phyloP scores from a whole-genome alignment of 306 rosid genomes.

The Prunus armeniaca region DNA sequence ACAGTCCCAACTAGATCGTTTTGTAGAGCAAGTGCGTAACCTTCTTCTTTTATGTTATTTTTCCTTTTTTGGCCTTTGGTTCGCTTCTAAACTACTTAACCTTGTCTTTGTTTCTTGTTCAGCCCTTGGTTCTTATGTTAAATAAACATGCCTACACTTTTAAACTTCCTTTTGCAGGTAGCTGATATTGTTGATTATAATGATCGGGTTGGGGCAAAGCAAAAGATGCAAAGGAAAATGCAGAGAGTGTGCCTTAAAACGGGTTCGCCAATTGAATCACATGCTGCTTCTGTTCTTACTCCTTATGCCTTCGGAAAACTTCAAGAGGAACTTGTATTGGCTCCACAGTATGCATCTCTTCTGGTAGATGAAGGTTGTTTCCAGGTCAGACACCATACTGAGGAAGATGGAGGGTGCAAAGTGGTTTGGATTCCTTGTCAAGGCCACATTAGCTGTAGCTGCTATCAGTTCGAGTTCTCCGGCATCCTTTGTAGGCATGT shows the following conservation, averaged over 20 bases:
- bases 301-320: constrained; percentile 74
- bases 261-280: constrained; percentile 89
- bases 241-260: constrained; percentile 75
- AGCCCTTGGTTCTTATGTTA: constrained; percentile 7
- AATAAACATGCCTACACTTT: neutral
- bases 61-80: neutral
- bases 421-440: constrained; percentile 77
- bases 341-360: constrained; percentile 79
- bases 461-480: constrained; percentile 65
- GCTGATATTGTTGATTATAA: constrained; percentile 61
- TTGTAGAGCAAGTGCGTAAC: constrained; percentile 58
- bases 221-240: constrained; percentile 62
- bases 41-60: constrained; percentile 18
- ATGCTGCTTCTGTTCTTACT: constrained; percentile 72
- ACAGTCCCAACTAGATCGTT: constrained; percentile 57
- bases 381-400: constrained; percentile 83
- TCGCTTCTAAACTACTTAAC: neutral
- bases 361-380: constrained; percentile 66
- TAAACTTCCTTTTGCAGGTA: constrained; percentile 38
- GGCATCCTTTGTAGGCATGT: constrained; percentile 77
- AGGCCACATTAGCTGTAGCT: constrained; percentile 80
- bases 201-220: constrained; percentile 65
- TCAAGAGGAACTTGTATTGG: constrained; percentile 83
- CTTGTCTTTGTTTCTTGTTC: neutral
- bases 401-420: constrained; percentile 76